These are phyloP conservation scores for Pleurotus djamor DNA, from an alignment of 768 basidiomycete species.

Conservation along the genomic window DNA sequence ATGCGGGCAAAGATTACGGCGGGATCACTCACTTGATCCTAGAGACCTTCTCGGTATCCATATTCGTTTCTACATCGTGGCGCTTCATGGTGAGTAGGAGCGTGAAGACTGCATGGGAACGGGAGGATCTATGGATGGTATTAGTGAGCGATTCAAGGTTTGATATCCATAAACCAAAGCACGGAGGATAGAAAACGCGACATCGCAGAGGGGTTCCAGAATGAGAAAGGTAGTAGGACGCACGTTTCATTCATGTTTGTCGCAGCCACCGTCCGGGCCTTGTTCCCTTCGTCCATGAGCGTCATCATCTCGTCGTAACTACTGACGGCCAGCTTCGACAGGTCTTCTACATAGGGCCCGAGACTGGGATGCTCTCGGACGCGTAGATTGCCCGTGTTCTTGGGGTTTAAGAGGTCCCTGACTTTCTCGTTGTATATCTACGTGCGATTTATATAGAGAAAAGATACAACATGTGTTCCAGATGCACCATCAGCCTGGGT, in stretches of 20 bases:
- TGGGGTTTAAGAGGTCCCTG: slow-evolving; percentile 94
- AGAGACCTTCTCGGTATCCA: slow-evolving; percentile 98
- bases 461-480: not conserved
- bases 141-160: not conserved
- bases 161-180: too few relatives aligned
- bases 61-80: slow-evolving; percentile 78
- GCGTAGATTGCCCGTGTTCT: slow-evolving; percentile 93
- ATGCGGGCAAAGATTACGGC: not conserved
- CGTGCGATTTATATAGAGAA: slow-evolving; percentile 3
- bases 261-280: slow-evolving; percentile 96
- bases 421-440: slow-evolving; percentile 99
- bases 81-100: slow-evolving; percentile 91
- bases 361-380: slow-evolving; percentile 96
- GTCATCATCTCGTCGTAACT: slow-evolving; percentile 98
- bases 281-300: slow-evolving; percentile 99
- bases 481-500: not conserved
- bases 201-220: not conserved
- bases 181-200: not conserved
- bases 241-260: slow-evolving; percentile 99
- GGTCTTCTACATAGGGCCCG: slow-evolving; percentile 98
- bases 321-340: slow-evolving; percentile 89
- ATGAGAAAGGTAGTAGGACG: slow-evolving; percentile 21
- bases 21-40: slow-evolving; percentile 71
- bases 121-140: slow-evolving; percentile 65
- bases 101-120: slow-evolving; percentile 98